Evolutionary conservation across 805 yeast genomes (phyloP), one percentile per base, ranked within the genome.

Genomic region (Wickerhamiella alocasiicola): DNA sequence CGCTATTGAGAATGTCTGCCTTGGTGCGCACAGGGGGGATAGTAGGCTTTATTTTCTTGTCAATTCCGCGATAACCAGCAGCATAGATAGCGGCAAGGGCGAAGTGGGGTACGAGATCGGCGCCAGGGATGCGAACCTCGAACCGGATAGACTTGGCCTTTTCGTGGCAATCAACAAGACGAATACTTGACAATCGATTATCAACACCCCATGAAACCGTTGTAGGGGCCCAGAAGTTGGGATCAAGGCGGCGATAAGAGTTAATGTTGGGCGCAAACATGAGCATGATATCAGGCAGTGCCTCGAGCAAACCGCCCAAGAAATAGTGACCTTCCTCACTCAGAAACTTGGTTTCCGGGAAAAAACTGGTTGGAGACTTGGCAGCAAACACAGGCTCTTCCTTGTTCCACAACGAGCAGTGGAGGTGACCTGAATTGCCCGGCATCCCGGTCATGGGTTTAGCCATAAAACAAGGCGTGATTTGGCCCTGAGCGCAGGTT

Each of bases 391-490:
- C 51, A 3, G 56, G 54, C 12, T 46, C 42, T 25, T 47, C 43
- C 7, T 25, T 30, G 29, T 54, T 54, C 9, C 49, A 39, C 11
- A 58, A 41, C 7, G 61, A 56, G 24, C 55, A 51, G 39, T 58
- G 62, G 23, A 57, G 40, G 43, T 58, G 62, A 3, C 62, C 62
- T 17, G 62, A 58, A 39, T 57, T 58, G 9, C 62, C 62, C 3
- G 62, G 62, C 46, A 57, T 40, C 6, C 57, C 60, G n/a, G 54
- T 50, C 16, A 51, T 47, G 4, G 62, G 62, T 36, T 58, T 58
- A 31, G 62, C 62, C 62, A 58, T 58, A 47, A 58, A 58, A 35
- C 59, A 55, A n/a, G 62, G 62, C 19, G 56, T 41, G 11, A 58
- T 42, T 6, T 45, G 47, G 21, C 47, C 46, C 2, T 55, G 49